Conservation (phyloP, 1,284 basidiomycete species). For the Ganoderma leucocontextum region DNA sequence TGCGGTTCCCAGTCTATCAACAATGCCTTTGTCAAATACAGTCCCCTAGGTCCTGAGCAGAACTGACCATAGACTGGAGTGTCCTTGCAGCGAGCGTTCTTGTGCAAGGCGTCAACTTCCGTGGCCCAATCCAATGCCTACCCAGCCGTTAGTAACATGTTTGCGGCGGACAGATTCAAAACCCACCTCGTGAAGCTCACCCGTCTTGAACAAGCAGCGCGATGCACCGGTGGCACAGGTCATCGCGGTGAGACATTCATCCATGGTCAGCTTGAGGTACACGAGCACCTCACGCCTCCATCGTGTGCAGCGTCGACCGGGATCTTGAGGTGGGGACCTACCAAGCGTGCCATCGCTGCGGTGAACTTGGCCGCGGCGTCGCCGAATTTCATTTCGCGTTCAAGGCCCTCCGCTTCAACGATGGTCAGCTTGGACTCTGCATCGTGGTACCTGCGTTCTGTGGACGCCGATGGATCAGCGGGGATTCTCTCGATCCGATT, state of each 20-base stretch:
- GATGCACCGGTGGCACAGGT: slow-evolving; percentile 29
- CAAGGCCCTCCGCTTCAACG: slow-evolving; percentile 19
- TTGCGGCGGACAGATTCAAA: neutral
- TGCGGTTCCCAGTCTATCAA: slow-evolving; percentile 25
- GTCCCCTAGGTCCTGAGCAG: too few relatives aligned
- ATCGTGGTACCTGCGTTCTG: slow-evolving; percentile 17
- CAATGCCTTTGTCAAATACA: neutral
- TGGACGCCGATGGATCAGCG: neutral
- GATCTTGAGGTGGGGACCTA: slow-evolving; percentile 21
- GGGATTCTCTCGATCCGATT: neutral
- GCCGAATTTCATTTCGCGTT: slow-evolving; percentile 16
- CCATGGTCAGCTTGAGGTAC: slow-evolving; percentile 28
- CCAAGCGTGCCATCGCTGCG: slow-evolving; percentile 21
- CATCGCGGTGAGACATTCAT: slow-evolving; percentile 32
- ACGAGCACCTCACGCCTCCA: slow-evolving; percentile 26
- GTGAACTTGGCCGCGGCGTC: slow-evolving; percentile 20
- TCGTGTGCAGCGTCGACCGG: slow-evolving; percentile 21
- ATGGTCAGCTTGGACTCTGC: slow-evolving; percentile 22
- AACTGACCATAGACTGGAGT: slow-evolving; percentile 21
- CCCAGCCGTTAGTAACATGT: neutral
- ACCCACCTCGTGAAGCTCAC: slow-evolving; percentile 17
- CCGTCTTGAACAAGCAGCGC: slow-evolving; percentile 14
- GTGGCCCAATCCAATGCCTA: slow-evolving; percentile 30
- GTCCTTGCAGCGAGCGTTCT: slow-evolving; percentile 23
- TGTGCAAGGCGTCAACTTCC: slow-evolving; percentile 29